Conservation (phyloP, 2,329 filamentous ascomycete genomes). For the Juglanconis oblonga region DNA sequence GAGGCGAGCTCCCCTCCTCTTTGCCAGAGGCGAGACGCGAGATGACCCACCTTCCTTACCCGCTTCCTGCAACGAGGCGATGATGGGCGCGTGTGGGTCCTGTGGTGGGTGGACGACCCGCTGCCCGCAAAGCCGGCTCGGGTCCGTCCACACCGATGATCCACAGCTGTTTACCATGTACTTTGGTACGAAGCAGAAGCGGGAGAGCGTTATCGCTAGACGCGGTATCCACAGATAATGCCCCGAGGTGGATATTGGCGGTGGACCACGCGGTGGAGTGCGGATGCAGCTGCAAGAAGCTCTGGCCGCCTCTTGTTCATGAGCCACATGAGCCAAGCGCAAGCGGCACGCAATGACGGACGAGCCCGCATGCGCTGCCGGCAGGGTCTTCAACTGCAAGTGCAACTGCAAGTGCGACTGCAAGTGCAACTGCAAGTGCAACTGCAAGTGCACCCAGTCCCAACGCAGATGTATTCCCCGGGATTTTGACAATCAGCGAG, state of each 20-base stretch:
- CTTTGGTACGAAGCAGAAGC: too few relatives aligned
- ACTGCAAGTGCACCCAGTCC: slow-evolving; percentile 3
- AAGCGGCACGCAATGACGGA: slow-evolving; percentile 13
- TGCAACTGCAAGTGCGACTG: background rate
- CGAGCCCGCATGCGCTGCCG: slow-evolving; percentile 15
- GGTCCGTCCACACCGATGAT: background rate
- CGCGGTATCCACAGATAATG: slow-evolving; percentile 8
- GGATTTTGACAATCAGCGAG: background rate
- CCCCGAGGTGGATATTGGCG: background rate
- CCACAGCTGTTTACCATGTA: background rate
- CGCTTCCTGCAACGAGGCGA: background rate
- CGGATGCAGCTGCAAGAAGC: slow-evolving; percentile 16
- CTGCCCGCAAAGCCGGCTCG: background rate
- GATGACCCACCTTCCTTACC: background rate
- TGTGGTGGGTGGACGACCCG: slow-evolving; percentile 1
- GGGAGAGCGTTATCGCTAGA: background rate
- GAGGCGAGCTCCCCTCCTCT: background rate
- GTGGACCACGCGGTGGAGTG: background rate
- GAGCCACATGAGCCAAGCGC: slow-evolving; percentile 10
- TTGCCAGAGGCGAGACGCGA: slow-evolving; percentile 8
- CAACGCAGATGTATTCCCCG: background rate
- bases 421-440: background rate
- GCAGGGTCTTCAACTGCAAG: background rate
- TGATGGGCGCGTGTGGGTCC: background rate
- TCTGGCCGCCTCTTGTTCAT: slow-evolving; percentile 15